A percentile compares a stretch with the other conserved stretches of the same genome.
These are phyloP conservation scores for Eucalyptus cloeziana DNA, from an alignment of 345 rosid species.

Conservation along the genomic window DNA sequence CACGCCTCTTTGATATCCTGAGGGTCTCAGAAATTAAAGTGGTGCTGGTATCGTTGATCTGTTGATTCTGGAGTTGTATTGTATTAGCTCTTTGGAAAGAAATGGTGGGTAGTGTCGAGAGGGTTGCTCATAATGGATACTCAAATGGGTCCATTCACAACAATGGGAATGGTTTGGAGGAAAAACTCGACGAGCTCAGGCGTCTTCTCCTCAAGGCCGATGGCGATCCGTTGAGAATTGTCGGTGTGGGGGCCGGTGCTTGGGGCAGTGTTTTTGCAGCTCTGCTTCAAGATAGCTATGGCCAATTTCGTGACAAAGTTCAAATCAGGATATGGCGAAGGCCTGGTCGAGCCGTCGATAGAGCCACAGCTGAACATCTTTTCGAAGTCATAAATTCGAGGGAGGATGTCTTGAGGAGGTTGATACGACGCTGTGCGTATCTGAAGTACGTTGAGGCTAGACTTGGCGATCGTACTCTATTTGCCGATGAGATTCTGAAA, in stretches of 20 bases:
- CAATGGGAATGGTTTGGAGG: conserved; percentile 36
- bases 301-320: conserved; percentile 56
- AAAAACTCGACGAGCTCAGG: conserved; percentile 61
- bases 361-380: conserved; percentile 62
- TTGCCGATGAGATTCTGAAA: conserved; percentile 69
- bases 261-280: conserved; percentile 90
- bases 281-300: conserved; percentile 61
- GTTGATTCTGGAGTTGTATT: not conserved
- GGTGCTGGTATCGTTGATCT: not conserved
- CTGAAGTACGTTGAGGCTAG: conserved; percentile 77
- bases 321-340: conserved; percentile 77
- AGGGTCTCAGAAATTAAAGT: not conserved
- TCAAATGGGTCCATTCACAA: conserved; percentile 34
- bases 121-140: not conserved
- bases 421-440: conserved; percentile 75
- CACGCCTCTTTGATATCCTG: not conserved
- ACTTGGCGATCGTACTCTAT: conserved; percentile 61
- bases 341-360: conserved; percentile 53
- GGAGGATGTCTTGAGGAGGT: conserved; percentile 61
- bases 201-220: conserved; percentile 35
- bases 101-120: conserved; percentile 53
- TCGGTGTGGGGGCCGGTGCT: conserved; percentile 77
- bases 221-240: conserved; percentile 69
- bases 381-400: conserved; percentile 79
- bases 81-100: not conserved